Evolutionary conservation across 139 green algal species (phyloP).

Genomic region (Penium margaritaceum): DNA sequence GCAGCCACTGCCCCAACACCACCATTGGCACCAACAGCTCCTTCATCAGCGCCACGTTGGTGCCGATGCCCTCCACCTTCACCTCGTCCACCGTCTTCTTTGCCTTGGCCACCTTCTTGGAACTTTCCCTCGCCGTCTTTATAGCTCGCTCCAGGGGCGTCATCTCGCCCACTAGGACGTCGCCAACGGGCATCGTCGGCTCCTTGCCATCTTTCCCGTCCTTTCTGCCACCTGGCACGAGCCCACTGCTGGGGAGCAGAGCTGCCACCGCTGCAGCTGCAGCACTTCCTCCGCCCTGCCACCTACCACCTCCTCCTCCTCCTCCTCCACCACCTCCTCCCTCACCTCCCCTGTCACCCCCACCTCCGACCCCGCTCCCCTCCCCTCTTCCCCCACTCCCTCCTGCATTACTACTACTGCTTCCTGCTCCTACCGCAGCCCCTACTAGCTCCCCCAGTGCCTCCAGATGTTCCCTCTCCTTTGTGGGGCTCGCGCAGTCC

Average conservation of each 20-base stretch:
- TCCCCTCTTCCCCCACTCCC: not conserved
- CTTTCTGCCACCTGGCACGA: not conserved
- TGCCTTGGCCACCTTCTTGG: constrained; percentile 21
- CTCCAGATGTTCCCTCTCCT: not conserved
- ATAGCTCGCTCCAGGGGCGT: constrained; percentile 26
- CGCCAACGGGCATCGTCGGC: constrained; percentile 18
- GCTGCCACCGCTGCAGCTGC: constrained; percentile 9
- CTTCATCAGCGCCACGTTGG: constrained; percentile 26
- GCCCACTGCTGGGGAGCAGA: not conserved
- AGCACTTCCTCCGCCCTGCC: not conserved
- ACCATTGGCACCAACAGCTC: constrained; percentile 14
- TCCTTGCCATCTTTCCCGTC: not conserved
- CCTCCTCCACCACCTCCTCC: not conserved
- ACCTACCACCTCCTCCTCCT: not conserved
- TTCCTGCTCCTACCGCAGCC: not conserved
- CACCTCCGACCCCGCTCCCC: not conserved
- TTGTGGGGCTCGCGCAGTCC: not conserved
- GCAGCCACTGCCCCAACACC: not conserved
- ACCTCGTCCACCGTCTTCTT: constrained; percentile 10
- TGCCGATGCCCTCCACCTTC: constrained; percentile 31
- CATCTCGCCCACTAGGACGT: constrained; percentile 33
- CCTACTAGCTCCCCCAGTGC: not conserved
- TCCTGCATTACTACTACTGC: not conserved
- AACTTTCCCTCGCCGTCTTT: not conserved
- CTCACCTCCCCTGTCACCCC: not conserved